These are phyloP conservation scores for Coemansia sp. DNA, from an alignment of 192 early-diverging fungal genomes.

Conservation along the genomic window DNA sequence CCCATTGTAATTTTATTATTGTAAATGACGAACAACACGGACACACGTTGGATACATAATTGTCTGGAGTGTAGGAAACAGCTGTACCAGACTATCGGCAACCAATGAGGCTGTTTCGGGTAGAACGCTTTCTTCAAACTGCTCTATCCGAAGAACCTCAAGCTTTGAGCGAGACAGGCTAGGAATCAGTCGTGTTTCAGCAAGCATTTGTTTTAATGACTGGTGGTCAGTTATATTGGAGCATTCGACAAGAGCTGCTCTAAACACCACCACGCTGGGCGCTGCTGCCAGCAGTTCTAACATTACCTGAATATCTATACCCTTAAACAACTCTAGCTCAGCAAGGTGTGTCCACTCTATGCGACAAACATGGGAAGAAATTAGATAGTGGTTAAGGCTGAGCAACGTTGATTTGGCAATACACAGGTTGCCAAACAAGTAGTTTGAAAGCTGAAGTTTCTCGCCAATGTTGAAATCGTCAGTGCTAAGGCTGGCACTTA, in stretches of 20 bases:
- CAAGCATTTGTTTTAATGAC: not conserved
- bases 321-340: not conserved
- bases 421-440: not conserved
- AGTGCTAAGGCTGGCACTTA: not conserved
- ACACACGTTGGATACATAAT: not conserved
- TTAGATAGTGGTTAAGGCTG: not conserved
- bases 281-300: not conserved
- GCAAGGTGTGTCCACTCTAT: constrained; percentile 4
- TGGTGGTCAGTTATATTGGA: not conserved
- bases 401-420: not conserved
- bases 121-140: not conserved
- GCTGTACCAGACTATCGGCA: not conserved
- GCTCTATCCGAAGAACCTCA: not conserved
- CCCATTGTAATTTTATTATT: not conserved
- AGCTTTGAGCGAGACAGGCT: not conserved
- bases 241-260: not conserved
- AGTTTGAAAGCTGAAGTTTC: constrained; percentile 2
- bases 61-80: not conserved
- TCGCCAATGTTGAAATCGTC: not conserved
- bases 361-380: not conserved
- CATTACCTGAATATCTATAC: not conserved
- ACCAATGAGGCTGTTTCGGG: not conserved
- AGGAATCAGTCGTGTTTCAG: not conserved
- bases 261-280: not conserved
- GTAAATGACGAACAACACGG: not conserved